These are phyloP conservation scores for Lindgomyces ingoldianus DNA, from an alignment of 495 filamentous ascomycete species.

Conservation along the genomic window DNA sequence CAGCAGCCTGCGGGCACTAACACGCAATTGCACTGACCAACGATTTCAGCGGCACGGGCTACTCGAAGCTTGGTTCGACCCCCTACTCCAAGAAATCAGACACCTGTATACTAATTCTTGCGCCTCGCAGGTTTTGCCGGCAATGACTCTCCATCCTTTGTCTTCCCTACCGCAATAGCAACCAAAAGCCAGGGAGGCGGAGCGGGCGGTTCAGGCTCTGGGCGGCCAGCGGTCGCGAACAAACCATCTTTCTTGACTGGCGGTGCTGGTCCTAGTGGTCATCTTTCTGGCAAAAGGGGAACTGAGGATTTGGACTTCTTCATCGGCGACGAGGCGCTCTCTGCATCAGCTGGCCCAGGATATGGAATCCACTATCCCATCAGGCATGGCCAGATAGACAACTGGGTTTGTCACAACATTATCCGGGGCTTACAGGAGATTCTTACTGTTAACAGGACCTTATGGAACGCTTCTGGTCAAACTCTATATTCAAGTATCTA, in stretches of 20 bases:
- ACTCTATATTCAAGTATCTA: constrained; percentile 99
- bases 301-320: constrained; percentile 99
- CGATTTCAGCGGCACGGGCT: constrained; percentile 84
- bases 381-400: constrained; percentile 95
- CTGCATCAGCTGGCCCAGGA: constrained; percentile 79
- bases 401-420: constrained; percentile 68
- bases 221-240: constrained; percentile 83
- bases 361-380: constrained; percentile 98
- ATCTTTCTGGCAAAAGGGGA: constrained; percentile 87
- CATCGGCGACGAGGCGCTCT: constrained; percentile 93
- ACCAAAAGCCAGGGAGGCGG: constrained; percentile 78
- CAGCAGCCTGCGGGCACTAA: constrained; percentile 13
- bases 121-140: constrained; percentile 83
- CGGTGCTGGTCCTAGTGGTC: constrained; percentile 75
- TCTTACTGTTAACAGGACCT: constrained; percentile 63
- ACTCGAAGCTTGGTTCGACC: constrained; percentile 85
- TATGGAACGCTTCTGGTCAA: constrained; percentile 99
- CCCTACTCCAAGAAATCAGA: constrained; percentile 38
- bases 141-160: constrained; percentile 98
- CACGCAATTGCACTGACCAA: constrained; percentile 31
- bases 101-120: constrained; percentile 10
- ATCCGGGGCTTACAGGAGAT: not conserved
- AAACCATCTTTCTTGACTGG: constrained; percentile 96
- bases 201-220: constrained; percentile 73
- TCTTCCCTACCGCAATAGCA: constrained; percentile 97